Conservation (phyloP, 305 asterid species). For the Nicotiana rustica region DNA sequence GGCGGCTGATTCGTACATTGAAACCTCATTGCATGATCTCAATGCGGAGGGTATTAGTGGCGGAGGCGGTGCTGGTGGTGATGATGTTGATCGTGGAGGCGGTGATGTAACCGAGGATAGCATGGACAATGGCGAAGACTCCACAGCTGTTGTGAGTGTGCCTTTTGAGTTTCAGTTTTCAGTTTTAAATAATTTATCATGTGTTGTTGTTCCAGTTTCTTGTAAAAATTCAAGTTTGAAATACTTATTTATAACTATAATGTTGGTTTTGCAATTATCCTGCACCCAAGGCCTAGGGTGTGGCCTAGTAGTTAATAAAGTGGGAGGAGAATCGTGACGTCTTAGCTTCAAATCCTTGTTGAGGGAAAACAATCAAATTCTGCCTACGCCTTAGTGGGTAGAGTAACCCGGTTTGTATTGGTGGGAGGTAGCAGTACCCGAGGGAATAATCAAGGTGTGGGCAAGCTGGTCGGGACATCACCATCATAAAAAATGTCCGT, state of each 20-base stretch:
- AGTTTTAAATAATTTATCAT: not conserved
- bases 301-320: no score
- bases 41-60: conserved; percentile 48
- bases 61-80: conserved; percentile 28
- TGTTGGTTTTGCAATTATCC: not conserved
- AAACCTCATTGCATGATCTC: conserved; percentile 66
- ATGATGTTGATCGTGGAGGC: conserved; percentile 37
- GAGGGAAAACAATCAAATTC: no score
- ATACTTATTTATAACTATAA: not conserved
- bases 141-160: conserved; percentile 41
- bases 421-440: no score
- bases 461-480: no score
- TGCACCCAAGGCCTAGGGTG: no score
- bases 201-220: not conserved
- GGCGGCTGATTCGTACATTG: conserved; percentile 70
- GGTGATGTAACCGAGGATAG: conserved; percentile 41
- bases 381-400: no score
- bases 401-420: no score
- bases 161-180: not conserved
- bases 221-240: not conserved
- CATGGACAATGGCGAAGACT: conserved; percentile 36
- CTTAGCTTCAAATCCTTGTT: no score
- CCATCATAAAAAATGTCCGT: no score
- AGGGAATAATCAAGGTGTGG: no score
- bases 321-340: no score